Base-by-base conservation (phyloP, 2,329 filamentous ascomycete species). In the Sporothrix dimorphospora region DNA sequence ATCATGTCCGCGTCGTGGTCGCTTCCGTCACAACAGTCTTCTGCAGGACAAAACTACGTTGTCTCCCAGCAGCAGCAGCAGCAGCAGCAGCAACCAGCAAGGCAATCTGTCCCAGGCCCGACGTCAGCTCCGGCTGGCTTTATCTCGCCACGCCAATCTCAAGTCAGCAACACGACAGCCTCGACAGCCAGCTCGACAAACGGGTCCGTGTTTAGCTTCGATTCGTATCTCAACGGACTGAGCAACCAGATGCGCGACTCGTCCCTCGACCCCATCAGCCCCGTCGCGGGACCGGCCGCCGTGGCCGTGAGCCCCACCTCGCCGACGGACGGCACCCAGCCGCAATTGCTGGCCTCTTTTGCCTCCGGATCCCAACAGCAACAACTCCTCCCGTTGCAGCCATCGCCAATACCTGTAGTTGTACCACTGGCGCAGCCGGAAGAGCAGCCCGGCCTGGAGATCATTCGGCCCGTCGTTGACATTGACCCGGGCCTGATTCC, bases 401-500 rank as follows among this genome's bases (percentile, higher is more conserved):
- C 59, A 65, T 38, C 55, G 8, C 55, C 38, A 27, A 49, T 66
- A 21, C 49, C 63, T 8, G n/a, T n/a, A 1, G 14, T 6, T 19
- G 42, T 27, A 8, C 71, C 53, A n/a, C 70, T 24, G 6, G 7
- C 12, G 34, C 70, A 8, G 38, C 21, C 40, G 2, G 42, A 16
- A 0, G 72, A 72, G 24, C 75, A 73, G 42, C 66, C 73, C 9
- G 74, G 72, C 0, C 67, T 74, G 11, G 73, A 76, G 49, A 21
- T 70, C 0, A 59, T 74, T 14, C 51, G 19, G 14, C 59, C 63
- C 0, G 24, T 42, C 6, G 38, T 71, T 14, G 61, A 67, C 30
- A 68, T 74, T 19, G 76, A 77, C 12, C 66, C 71, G 0, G 76
- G 75, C 5, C 61, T 76, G 24, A 77, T 77, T 11, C 74, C 75